Base-by-base conservation (phyloP, 2,329 filamentous ascomycete genomes). In the Triangularia verruculosa region DNA sequence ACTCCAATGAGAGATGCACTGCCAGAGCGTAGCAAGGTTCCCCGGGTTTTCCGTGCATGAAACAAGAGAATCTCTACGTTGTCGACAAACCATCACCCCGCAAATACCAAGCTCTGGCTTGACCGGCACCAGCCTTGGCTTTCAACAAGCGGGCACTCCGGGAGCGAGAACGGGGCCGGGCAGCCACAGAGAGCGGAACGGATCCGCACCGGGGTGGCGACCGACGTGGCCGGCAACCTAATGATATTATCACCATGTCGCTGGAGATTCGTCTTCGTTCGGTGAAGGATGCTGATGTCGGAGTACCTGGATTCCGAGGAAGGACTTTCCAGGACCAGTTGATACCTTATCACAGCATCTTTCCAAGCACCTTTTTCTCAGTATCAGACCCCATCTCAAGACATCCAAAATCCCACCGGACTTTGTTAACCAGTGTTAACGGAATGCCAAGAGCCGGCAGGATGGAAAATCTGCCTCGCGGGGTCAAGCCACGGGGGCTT, bases 391-490 rank as follows among this genome's bases (percentile, higher is more conserved):
- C 6, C 39, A 47, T 47, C 39, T 47, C 39, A 47, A 47, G 39
- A 47, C 9, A 6, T 20, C 39, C 17, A 47, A 20, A 20, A 6
- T 9, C n/a, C 20, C 39, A 47, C 8, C 17, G 39, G 39, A 7
- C 20, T 17, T 52, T 17, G 43, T 62, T 58, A 52, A 43, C 43
- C 22, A 17, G 15, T 51, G 34, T 43, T 55, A 51, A 32, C 34
- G 39, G 8, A n/a, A 5, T 9, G 56, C 56, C 56, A 56, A 61
- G 47, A 39, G 17, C 34, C 34, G 17, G 34, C 39, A 47, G 7
- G 8, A 27, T 17, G 24, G 57, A 52, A 30, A 59, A 61, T 61
- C 62, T 64, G 62, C 62, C 62, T 64, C 58, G 59, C 25, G 34
- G 52, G 56, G 25, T 57, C 57, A 55, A 47, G 58, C 62, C 58